These are phyloP conservation scores for Alternaria gansuensis DNA, from an alignment of 2,329 filamentous ascomycete genomes.

Conservation along the genomic window DNA sequence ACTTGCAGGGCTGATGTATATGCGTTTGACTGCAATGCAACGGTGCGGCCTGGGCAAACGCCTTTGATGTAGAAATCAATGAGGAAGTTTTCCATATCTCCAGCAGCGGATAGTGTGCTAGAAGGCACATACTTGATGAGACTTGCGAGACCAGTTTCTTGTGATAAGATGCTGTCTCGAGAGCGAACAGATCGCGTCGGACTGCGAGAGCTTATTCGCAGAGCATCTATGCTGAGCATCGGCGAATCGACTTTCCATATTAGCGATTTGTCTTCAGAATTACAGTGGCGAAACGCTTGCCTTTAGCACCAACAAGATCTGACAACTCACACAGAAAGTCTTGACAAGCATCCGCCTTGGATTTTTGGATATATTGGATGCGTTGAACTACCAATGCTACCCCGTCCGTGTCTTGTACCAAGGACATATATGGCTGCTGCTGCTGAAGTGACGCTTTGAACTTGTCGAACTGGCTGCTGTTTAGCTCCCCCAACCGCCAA, in stretches of 20 bases:
- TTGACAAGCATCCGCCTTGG: slow-evolving; percentile 48
- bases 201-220: slow-evolving; percentile 37
- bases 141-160: slow-evolving; percentile 36
- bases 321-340: slow-evolving; percentile 48
- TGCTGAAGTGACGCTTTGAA: slow-evolving; percentile 44
- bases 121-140: slow-evolving; percentile 46
- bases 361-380: slow-evolving; percentile 45
- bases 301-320: slow-evolving; percentile 43
- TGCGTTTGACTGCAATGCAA: slow-evolving; percentile 39
- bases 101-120: slow-evolving; percentile 23
- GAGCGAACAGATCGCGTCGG: slow-evolving; percentile 40
- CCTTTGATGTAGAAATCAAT: slow-evolving; percentile 46
- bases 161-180: slow-evolving; percentile 36
- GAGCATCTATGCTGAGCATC: slow-evolving; percentile 36
- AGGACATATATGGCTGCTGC: slow-evolving; percentile 39
- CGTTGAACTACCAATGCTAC: slow-evolving; percentile 45
- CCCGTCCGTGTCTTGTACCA: slow-evolving; percentile 38
- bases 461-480: slow-evolving; percentile 50
- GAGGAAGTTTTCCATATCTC: slow-evolving; percentile 42
- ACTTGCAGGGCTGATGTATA: slow-evolving; percentile 37
- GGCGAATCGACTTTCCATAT: slow-evolving; percentile 39
- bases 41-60: slow-evolving; percentile 45
- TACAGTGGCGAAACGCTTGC: slow-evolving; percentile 21
- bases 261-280: slow-evolving; percentile 10
- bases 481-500: slow-evolving; percentile 49